These are phyloP conservation scores for Kingdonia uniflora DNA, from an alignment of 164 flowering plant species.

Conservation along the genomic window DNA sequence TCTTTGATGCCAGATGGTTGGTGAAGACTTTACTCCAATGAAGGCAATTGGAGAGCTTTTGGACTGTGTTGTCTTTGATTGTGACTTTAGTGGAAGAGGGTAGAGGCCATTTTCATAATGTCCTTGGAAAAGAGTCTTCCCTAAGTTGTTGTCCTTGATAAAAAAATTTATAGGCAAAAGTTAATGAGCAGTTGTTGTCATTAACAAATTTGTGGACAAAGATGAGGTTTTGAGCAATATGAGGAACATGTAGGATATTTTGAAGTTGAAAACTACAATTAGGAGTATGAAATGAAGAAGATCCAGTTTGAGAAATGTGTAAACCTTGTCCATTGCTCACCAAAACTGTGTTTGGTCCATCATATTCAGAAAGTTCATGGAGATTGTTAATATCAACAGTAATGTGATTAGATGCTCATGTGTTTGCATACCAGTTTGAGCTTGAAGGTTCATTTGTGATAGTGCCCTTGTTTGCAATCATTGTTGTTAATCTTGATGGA, in stretches of 20 bases:
- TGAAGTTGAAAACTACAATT: background rate
- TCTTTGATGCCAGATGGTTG: background rate
- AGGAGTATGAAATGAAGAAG: background rate
- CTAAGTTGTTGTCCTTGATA: background rate
- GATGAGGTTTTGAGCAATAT: background rate
- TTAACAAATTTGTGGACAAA: background rate
- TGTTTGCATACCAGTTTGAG: no score
- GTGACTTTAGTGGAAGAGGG: background rate
- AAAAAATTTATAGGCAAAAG: background rate
- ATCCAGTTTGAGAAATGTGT: conserved; percentile 1
- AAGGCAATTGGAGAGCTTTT: background rate
- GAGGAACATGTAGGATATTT: background rate
- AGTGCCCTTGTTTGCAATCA: no score
- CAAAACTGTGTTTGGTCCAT: background rate
- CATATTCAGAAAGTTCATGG: background rate
- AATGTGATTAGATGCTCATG: background rate
- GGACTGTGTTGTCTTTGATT: background rate
- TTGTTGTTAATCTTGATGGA: background rate
- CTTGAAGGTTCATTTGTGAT: no score
- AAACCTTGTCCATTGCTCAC: conserved; percentile 8
- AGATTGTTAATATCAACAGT: conserved; percentile 1
- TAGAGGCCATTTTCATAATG: background rate
- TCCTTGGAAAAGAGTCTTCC: conserved; percentile 2
- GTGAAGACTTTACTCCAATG: background rate
- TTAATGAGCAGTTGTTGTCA: background rate